These are phyloP conservation scores for Spergularia bocconei DNA, from an alignment of 148 eudicot species.

Conservation along the genomic window DNA sequence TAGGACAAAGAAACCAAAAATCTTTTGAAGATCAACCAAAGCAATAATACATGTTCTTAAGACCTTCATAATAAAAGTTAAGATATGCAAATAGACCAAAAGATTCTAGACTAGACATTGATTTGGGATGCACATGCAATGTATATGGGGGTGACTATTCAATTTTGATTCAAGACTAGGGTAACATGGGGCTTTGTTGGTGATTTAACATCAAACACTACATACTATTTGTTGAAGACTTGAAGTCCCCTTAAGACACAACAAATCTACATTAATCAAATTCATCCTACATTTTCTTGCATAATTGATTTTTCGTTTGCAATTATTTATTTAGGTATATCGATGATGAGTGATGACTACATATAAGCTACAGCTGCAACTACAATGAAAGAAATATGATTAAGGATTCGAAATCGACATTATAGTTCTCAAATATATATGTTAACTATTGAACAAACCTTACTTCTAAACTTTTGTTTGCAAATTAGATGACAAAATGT, in stretches of 20 bases:
- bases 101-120: conserved; percentile 25
- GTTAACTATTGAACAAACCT: no score
- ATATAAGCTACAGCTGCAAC: no score
- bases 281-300: neutral
- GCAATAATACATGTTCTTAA: conserved; percentile 23
- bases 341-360: no score
- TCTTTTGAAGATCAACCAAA: neutral
- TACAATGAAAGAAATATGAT: no score
- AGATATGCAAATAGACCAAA: conserved; percentile 11
- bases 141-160: neutral
- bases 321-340: no score
- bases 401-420: no score
- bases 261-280: conserved; percentile 8
- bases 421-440: no score
- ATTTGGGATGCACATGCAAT: conserved; percentile 33
- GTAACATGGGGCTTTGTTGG: conserved; percentile 25
- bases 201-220: neutral
- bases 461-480: neutral
- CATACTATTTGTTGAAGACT: neutral
- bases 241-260: neutral
- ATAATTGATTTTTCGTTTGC: neutral
- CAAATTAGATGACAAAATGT: neutral
- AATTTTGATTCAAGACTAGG: conserved; percentile 4
- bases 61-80: neutral
- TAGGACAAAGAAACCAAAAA: neutral